Conservation (phyloP, 2,329 filamentous ascomycete genomes). For the Fusarium temperatum region DNA sequence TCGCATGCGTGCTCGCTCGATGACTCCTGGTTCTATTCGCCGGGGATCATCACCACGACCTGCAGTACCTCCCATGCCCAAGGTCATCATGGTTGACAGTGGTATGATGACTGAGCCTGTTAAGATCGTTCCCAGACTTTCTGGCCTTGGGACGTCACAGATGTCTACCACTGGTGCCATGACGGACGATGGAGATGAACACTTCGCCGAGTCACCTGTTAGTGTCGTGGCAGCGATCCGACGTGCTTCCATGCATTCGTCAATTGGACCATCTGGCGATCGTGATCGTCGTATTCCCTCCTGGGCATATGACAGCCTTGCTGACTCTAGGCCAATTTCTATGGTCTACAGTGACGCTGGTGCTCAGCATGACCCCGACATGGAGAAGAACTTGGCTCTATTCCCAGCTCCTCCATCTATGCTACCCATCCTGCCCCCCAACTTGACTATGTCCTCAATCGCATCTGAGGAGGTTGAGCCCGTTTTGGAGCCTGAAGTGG, state of each 20-base stretch:
- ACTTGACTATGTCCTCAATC: slow-evolving; percentile 56
- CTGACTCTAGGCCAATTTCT: slow-evolving; percentile 55
- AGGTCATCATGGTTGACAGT: slow-evolving; percentile 66
- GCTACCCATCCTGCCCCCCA: slow-evolving; percentile 47
- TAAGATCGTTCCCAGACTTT: slow-evolving; percentile 44
- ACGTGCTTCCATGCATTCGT: slow-evolving; percentile 55
- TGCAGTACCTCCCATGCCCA: slow-evolving; percentile 60
- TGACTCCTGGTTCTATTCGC: slow-evolving; percentile 59
- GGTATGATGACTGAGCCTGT: slow-evolving; percentile 70
- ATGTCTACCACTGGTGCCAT: slow-evolving; percentile 11
- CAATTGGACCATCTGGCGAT: slow-evolving; percentile 44
- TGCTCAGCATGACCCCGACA: slow-evolving; percentile 59
- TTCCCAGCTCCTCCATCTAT: slow-evolving; percentile 64
- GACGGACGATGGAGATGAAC: slow-evolving; percentile 26
- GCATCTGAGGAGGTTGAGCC: slow-evolving; percentile 57
- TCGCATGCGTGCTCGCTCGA: slow-evolving; percentile 56
- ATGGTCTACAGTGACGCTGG: slow-evolving; percentile 63
- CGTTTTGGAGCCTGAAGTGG: slow-evolving; percentile 47
- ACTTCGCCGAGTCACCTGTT: slow-evolving; percentile 35
- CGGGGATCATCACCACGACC: slow-evolving; percentile 57
- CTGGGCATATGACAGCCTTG: slow-evolving; percentile 40
- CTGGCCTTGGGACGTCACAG: slow-evolving; percentile 9
- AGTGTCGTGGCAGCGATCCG: slow-evolving; percentile 46
- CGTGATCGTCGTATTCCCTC: slow-evolving; percentile 32
- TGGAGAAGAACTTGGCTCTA: slow-evolving; percentile 61